Base-by-base conservation (phyloP, 371 early-diverging fungal genomes). In the Apophysomyces sp. region DNA sequence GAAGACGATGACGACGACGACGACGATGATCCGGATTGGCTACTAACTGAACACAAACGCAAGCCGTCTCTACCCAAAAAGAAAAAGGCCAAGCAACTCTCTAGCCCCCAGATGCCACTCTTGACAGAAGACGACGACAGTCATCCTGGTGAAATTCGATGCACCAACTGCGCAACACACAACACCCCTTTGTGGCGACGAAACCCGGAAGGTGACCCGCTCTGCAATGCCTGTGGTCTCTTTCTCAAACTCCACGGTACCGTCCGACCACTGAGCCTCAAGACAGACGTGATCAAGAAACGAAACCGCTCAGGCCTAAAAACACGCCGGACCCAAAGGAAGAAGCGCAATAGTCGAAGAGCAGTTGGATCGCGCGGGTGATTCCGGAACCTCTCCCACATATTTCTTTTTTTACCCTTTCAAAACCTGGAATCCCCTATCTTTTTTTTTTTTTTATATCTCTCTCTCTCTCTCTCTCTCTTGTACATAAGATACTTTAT, bases 221-320 rank as follows among this genome's bases (percentile, higher is more conserved):
- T 65, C 12, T 65, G 66, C 53, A 65, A 65, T 57, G 66, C 66
- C 21, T 65, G 66, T 21, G 66, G 66, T 5, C 57, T 65, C n/a
- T 65, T 65, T 34, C 49, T 60, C 15, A 65, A 65, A 40, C 61
- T 65, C 3, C 66, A 65, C 51, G 66, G 66, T 12, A 57, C 61
- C 9, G 60, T 60, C n/a, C 66, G 66, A 3, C 66, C 66, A 9
- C 56, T 65, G n/a, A 65, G 66, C 39, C 39, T 65, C 2, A 65
- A 65, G 34, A 65, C 66, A 8, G 66, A 65, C 52, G 66, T 65
- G 15, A 65, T 65, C 52, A 65, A 65, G 52, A 60, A 61, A 34
- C 60, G 66, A 18, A 65, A 65, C 56, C 52, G 66, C 12, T 56
- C 61, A 16, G 56, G 56, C 26, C 39, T 36, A 21, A 44, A 44